Evolutionary conservation across 495 filamentous ascomycete genomes (phyloP), one percentile per base, ranked within the genome.

Genomic region (Recurvomyces mirabilis): DNA sequence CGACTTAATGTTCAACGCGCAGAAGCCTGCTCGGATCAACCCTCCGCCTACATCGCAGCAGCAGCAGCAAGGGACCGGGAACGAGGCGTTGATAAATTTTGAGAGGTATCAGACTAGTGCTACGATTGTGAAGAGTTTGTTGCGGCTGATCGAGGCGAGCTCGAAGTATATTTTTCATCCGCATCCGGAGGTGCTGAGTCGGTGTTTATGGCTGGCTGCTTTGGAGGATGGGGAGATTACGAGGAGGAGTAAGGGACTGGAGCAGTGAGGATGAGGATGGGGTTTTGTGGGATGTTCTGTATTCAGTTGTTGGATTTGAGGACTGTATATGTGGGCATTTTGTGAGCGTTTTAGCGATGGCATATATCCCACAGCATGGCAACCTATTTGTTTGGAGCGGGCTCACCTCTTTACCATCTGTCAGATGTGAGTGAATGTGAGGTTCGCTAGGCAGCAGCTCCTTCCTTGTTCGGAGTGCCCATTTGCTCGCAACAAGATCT

Each of bases 1-100:
- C 55, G 93, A 99, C 54, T 72, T 99, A n/a, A 84, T 94, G 25
- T 93, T 87, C 63, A 99, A 96, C 60, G 77, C 84, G 0, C 87
- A 95, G 61, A 82, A 93, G 54, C 88, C 13, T 53, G 60, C 17
- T 21, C 44, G 36, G 5, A 32, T 56, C 29, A 46, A 56, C 21
- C 38, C 44, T 5, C 7, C 21, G 44, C 38, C 49, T 26, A 31
- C 38, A 9, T 24, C 48, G 5, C 43, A 41, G 19, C n/a, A n/a
- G n/a, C n/a, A n/a, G n/a, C n/a, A n/a, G n/a, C n/a, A n/a, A n/a
- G n/a, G n/a, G n/a, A n/a, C n/a, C n/a, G n/a, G n/a, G n/a, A n/a
- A n/a, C n/a, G 82, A 86, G 50, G 75, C 84, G 21, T 65, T 99
- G 38, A 77, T 96, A 47, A 99, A 99, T 59, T 96, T 96, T 59